phyloP scores from a whole-genome alignment of 2,329 filamentous ascomycete genomes.

The Celoporthe dispersa region DNA sequence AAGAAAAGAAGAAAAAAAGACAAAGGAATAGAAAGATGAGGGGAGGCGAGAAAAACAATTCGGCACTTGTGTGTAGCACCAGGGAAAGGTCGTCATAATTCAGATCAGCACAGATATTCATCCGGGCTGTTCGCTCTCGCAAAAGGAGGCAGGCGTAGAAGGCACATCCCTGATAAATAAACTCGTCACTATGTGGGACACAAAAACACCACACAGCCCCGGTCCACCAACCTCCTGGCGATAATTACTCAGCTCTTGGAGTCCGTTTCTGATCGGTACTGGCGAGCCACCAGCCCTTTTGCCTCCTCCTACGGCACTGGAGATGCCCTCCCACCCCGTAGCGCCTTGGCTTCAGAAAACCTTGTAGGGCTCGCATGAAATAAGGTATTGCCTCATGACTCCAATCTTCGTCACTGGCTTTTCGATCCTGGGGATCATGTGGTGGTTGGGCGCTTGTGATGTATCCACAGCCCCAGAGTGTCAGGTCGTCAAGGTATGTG shows the following conservation, averaged over 20 bases:
- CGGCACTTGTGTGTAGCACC: too few species aligned
- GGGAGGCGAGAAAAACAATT: too few species aligned
- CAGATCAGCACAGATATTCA: neutral
- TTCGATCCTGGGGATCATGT: neutral
- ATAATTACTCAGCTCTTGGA: neutral
- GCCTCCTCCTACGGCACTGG: too few species aligned
- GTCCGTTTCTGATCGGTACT: neutral
- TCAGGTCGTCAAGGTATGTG: neutral
- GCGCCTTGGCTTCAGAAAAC: too few species aligned
- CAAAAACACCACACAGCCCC: neutral
- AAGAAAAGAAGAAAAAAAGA: too few species aligned
- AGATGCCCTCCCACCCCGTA: too few species aligned
- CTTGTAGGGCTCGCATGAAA: too few species aligned
- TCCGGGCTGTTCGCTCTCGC: neutral
- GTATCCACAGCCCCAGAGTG: neutral
- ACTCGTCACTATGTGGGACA: neutral
- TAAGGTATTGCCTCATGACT: too few species aligned
- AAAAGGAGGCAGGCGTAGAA: neutral
- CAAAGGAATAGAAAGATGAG: too few species aligned
- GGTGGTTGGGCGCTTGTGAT: neutral
- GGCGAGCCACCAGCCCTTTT: neutral
- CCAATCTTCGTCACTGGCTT: too few species aligned
- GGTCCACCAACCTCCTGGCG: neutral
- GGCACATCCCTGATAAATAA: neutral
- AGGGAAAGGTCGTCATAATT: neutral